Evolutionary conservation across 768 basidiomycete genomes (phyloP).

Genomic region (Melanogaster broomeanus): DNA sequence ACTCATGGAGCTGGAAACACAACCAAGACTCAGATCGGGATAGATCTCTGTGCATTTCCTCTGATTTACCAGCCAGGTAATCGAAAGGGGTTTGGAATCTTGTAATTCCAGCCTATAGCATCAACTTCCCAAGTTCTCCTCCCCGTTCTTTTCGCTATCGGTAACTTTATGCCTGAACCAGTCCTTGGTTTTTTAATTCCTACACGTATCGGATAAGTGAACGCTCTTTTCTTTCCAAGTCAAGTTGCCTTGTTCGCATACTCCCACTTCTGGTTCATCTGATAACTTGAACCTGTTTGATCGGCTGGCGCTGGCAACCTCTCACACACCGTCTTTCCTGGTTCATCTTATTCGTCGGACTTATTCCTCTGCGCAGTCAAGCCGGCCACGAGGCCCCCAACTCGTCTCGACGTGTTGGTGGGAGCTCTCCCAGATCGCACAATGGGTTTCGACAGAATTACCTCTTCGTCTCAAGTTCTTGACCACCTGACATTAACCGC

Average conservation of each 20-base stretch:
- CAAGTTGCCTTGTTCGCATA: not conserved
- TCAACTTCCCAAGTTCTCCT: conserved; percentile 26
- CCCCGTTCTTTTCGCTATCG: conserved; percentile 25
- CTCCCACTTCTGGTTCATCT: conserved; percentile 6
- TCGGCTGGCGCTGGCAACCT: conserved; percentile 3
- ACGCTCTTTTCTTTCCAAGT: not conserved
- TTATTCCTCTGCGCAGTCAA: conserved; percentile 14
- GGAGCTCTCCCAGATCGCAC: conserved; percentile 16
- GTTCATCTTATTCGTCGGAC: not conserved
- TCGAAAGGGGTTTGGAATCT: conserved; percentile 6
- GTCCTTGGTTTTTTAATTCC: conserved; percentile 8
- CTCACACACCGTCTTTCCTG: conserved; percentile 20
- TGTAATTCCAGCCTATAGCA: conserved; percentile 15
- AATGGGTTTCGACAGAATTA: not conserved
- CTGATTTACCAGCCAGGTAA: conserved; percentile 29
- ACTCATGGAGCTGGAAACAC: conserved; percentile 16
- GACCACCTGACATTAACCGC: conserved; percentile 9
- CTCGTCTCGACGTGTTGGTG: conserved; percentile 14
- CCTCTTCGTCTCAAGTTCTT: conserved; percentile 19
- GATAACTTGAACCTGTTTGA: conserved; percentile 2
- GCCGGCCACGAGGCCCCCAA: conserved; percentile 12
- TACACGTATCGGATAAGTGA: not conserved
- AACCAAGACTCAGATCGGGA: conserved; percentile 15
- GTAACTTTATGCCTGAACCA: conserved; percentile 28
- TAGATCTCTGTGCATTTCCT: conserved; percentile 26